Conservation (phyloP, 768 basidiomycete species). For the Kwoniella pini region DNA sequence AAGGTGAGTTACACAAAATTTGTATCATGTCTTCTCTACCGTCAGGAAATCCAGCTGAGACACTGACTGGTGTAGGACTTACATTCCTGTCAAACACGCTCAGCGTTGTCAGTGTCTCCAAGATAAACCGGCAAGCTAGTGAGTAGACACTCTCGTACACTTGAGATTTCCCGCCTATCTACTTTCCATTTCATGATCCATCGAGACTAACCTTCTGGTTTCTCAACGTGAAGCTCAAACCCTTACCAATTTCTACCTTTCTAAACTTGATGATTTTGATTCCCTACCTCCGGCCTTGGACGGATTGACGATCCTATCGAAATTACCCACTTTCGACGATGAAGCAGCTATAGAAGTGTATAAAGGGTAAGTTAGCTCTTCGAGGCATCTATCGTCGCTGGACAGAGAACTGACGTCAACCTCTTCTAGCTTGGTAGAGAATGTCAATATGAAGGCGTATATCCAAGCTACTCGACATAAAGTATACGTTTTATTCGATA, state of each 20-base stretch:
- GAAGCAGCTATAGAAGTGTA: constrained; percentile 66
- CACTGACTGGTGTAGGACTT: constrained; percentile 64
- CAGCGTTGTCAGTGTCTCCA: constrained; percentile 62
- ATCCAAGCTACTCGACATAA: constrained; percentile 77
- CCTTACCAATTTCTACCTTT: constrained; percentile 76
- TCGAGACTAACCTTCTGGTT: neutral
- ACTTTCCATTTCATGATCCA: neutral
- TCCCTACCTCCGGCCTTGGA: constrained; percentile 78
- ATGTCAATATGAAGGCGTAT: constrained; percentile 78
- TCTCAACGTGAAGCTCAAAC: constrained; percentile 65
- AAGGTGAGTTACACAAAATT: constrained; percentile 61
- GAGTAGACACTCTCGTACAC: constrained; percentile 38
- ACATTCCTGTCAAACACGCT: constrained; percentile 76
- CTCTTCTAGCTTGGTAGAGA: constrained; percentile 67
- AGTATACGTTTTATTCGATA: constrained; percentile 79
- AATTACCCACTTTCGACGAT: constrained; percentile 65
- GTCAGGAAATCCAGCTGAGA: neutral
- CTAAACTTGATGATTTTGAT: constrained; percentile 81
- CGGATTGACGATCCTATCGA: constrained; percentile 69
- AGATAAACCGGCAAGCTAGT: constrained; percentile 82
- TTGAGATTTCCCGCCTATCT: neutral
- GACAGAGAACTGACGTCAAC: constrained; percentile 6
- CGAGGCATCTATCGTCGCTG: neutral
- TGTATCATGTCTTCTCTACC: neutral
- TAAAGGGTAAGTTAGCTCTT: constrained; percentile 63